A percentile compares a stretch with the other conserved stretches of the same genome.
Conservation (phyloP, 169 alveolate species). For the Amoebophrya sp. region DNA sequence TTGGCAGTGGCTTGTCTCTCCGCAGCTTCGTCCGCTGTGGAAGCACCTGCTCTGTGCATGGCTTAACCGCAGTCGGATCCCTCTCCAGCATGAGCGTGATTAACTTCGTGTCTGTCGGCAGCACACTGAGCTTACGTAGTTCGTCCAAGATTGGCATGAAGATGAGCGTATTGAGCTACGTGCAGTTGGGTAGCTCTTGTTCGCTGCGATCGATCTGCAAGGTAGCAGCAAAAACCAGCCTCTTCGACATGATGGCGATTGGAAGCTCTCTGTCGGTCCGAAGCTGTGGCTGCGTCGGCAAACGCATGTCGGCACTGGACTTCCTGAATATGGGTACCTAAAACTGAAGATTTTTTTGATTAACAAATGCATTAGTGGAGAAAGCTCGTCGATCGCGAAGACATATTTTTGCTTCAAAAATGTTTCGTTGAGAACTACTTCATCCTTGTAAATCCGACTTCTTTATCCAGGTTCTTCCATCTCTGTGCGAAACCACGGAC, state of each 20-base stretch:
- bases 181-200: background rate
- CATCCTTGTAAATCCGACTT: too few relatives aligned
- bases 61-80: background rate
- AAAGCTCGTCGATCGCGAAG: too few relatives aligned
- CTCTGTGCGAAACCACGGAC: background rate
- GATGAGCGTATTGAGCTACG: background rate
- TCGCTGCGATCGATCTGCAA: background rate
- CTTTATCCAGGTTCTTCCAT: background rate
- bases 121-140: too few relatives aligned
- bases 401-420: too few relatives aligned
- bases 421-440: too few relatives aligned
- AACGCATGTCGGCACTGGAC: background rate
- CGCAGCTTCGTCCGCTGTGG: slow-evolving; percentile 29
- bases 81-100: background rate
- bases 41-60: slow-evolving; percentile 28
- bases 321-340: background rate
- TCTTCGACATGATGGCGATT: background rate
- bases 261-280: slow-evolving; percentile 19
- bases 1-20: background rate
- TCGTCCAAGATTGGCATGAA: background rate
- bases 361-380: too few relatives aligned
- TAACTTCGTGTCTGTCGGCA: too few relatives aligned
- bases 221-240: slow-evolving; percentile 6
- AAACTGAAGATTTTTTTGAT: background rate
- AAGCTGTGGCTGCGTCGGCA: background rate